Evolutionary conservation across 75 land plant species (phyloP).

Genomic region (Picea glauca): DNA sequence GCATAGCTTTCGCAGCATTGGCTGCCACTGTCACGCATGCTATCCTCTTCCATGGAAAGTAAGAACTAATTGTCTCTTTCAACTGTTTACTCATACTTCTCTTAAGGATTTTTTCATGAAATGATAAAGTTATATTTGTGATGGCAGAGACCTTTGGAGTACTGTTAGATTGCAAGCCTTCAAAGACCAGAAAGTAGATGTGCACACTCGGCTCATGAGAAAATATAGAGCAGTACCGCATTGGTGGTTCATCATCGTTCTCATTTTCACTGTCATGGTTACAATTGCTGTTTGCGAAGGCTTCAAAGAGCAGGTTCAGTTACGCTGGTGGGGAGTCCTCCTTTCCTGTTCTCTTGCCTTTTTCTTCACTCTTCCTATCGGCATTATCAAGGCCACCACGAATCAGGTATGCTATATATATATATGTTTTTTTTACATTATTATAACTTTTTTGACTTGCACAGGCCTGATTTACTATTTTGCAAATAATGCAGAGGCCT

Average conservation of each 20-base stretch:
- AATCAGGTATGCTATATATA: conserved; percentile 18
- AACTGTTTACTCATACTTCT: background rate
- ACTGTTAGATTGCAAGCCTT: conserved; percentile 3
- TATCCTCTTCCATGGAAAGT: conserved; percentile 32
- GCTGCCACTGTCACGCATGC: conserved; percentile 35
- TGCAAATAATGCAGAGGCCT: conserved; percentile 43
- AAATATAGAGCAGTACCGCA: conserved; percentile 18
- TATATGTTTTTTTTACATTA: background rate
- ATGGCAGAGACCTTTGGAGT: background rate
- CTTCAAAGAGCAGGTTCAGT: conserved; percentile 19
- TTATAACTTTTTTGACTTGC: background rate
- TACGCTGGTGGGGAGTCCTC: conserved; percentile 38
- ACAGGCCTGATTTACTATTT: no score
- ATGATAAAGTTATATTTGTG: background rate
- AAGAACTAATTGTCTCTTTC: background rate
- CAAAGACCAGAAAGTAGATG: conserved; percentile 9
- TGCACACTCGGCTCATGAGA: conserved; percentile 26
- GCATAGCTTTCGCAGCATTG: conserved; percentile 28
- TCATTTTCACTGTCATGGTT: conserved; percentile 2
- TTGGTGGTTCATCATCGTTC: conserved; percentile 21
- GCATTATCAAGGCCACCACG: conserved; percentile 29
- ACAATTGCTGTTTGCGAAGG: conserved; percentile 9
- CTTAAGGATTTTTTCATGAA: no score
- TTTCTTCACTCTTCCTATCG: conserved; percentile 36
- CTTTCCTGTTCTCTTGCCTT: conserved; percentile 25